A percentile compares a stretch with the other conserved stretches of the same genome.
phyloP scores from a whole-genome alignment of 306 rosid species.

The Corylus avellana region DNA sequence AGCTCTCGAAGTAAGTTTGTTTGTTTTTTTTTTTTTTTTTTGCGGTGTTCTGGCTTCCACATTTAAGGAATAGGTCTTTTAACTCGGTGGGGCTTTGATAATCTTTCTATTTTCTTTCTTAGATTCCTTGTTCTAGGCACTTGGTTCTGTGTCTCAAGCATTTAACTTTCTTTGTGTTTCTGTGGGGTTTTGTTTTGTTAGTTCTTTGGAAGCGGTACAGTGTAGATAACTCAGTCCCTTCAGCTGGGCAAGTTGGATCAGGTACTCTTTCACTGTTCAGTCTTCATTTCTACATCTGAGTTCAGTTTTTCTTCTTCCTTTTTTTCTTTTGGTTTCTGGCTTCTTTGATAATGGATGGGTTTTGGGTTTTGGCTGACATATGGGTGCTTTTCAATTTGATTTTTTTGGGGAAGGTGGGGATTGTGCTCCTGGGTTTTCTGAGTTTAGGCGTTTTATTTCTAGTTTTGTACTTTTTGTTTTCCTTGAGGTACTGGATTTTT shows the following conservation, averaged over 20 bases:
- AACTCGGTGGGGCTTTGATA: conserved; percentile 17
- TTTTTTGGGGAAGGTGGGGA: conserved; percentile 1
- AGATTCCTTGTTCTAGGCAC: conserved; percentile 7
- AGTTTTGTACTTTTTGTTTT: neutral
- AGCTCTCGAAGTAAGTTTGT: conserved; percentile 12
- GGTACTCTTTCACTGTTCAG: conserved; percentile 23
- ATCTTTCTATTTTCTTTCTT: conserved; percentile 1
- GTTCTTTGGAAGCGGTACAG: neutral
- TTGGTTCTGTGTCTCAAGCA: conserved; percentile 3
- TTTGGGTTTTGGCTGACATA: neutral
- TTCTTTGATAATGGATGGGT: neutral
- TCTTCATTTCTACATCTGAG: conserved; percentile 25
- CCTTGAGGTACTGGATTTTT: neutral
- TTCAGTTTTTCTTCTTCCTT: conserved; percentile 3
- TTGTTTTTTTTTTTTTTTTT: neutral
- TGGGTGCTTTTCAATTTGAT: neutral
- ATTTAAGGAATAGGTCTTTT: conserved; percentile 11
- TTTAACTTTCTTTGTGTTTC: neutral
- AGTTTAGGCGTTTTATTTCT: neutral
- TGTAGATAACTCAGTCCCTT: conserved; percentile 6
- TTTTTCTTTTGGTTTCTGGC: neutral
- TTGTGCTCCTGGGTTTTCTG: conserved; percentile 16
- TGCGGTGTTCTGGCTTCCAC: conserved; percentile 44
- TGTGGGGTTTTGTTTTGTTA: conserved; percentile 13
- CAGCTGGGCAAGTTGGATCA: conserved; percentile 26